These are phyloP conservation scores for Apiotrichum sp. DNA, from an alignment of 1,284 basidiomycete species.

Conservation along the genomic window DNA sequence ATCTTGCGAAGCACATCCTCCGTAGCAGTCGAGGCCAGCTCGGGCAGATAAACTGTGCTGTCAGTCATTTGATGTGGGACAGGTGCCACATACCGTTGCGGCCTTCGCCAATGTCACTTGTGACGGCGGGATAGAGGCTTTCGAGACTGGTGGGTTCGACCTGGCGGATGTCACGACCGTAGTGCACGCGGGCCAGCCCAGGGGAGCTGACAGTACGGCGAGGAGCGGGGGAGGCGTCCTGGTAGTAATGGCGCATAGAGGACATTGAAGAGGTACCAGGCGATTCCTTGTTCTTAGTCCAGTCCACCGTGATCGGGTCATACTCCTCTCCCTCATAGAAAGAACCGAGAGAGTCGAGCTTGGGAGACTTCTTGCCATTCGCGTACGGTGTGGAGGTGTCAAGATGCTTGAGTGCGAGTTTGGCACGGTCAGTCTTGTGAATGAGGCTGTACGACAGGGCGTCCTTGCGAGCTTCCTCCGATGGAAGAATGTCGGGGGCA, in stretches of 20 bases:
- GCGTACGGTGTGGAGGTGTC: neutral
- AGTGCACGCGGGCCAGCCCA: neutral
- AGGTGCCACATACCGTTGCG: conserved; percentile 25
- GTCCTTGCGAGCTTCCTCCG: neutral
- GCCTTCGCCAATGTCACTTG: conserved; percentile 15
- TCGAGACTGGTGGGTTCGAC: neutral
- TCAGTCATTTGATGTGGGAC: neutral
- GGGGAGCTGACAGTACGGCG: neutral
- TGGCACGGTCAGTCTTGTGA: neutral
- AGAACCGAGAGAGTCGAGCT: neutral
- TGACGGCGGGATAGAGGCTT: neutral
- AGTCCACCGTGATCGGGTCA: neutral
- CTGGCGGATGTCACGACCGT: neutral
- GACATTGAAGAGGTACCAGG: neutral
- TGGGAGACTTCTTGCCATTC: neutral
- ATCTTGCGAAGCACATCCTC: conserved; percentile 19
- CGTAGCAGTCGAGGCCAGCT: conserved; percentile 13
- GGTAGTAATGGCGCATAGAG: too few relatives aligned
- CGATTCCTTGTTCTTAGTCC: neutral
- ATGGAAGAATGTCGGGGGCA: conserved; percentile 7
- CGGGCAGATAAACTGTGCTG: conserved; percentile 29
- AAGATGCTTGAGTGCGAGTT: neutral
- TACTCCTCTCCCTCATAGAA: conserved; percentile 1
- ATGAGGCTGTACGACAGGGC: neutral
- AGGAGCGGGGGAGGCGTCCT: too few relatives aligned